These are phyloP conservation scores for Mollisiaceae sp. DNA, from an alignment of 2,329 filamentous ascomycete genomes.

Conservation along the genomic window DNA sequence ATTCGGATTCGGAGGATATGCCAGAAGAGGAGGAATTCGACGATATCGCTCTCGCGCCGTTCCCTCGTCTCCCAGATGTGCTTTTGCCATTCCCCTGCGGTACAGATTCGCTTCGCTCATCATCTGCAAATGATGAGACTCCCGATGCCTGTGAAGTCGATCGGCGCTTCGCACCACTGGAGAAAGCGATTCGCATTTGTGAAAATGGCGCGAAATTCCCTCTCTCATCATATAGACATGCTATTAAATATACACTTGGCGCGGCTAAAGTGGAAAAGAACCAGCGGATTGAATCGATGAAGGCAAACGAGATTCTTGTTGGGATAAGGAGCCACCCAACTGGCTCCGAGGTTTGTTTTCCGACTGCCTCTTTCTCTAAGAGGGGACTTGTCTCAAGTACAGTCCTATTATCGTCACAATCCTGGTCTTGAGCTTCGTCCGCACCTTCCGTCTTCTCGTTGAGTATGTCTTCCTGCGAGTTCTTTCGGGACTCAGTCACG, in stretches of 20 bases:
- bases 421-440: constrained; percentile 46
- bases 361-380: constrained; percentile 49
- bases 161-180: constrained; percentile 47
- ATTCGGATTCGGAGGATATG: constrained; percentile 68
- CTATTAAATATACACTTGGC: constrained; percentile 81
- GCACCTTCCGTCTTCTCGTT: constrained; percentile 46
- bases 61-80: constrained; percentile 26
- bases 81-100: constrained; percentile 30
- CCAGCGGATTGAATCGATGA: constrained; percentile 79
- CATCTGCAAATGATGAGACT: constrained; percentile 33
- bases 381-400: constrained; percentile 74
- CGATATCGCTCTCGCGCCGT: constrained; percentile 27
- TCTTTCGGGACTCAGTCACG: constrained; percentile 37
- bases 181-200: constrained; percentile 65
- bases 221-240: constrained; percentile 81
- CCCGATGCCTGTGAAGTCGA: constrained; percentile 43
- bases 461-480: constrained; percentile 46
- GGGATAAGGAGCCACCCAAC: constrained; percentile 63
- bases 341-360: constrained; percentile 43
- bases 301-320: constrained; percentile 70
- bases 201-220: constrained; percentile 79
- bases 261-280: constrained; percentile 78
- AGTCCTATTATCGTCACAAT: constrained; percentile 31
- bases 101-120: constrained; percentile 21
- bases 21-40: constrained; percentile 61